phyloP scores from a whole-genome alignment of 1,284 basidiomycete species.

The Malassezia cuniculi region DNA sequence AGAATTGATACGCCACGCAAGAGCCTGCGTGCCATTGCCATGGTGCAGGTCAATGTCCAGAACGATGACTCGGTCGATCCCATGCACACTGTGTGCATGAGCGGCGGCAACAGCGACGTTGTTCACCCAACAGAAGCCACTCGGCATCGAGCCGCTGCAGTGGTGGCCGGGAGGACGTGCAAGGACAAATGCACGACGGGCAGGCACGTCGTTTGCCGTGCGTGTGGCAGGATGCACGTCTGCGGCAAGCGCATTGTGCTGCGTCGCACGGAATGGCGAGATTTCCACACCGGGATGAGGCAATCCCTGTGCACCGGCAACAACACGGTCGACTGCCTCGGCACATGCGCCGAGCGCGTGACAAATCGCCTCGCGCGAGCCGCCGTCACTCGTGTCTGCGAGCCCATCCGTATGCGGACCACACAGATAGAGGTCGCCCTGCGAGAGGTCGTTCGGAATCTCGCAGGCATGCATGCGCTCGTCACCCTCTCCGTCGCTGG shows the following conservation, averaged over 20 bases:
- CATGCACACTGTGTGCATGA: constrained; percentile 74
- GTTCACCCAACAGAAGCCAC: constrained; percentile 79
- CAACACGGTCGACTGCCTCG: constrained; percentile 38
- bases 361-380: constrained; percentile 35
- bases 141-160: constrained; percentile 50
- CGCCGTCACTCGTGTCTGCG: constrained; percentile 14
- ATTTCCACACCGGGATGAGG: constrained; percentile 8
- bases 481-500: constrained; percentile 30
- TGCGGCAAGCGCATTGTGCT: neutral
- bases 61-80: constrained; percentile 66
- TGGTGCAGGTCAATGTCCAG: constrained; percentile 92
- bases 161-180: constrained; percentile 44
- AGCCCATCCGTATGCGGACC: constrained; percentile 17
- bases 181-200: constrained; percentile 38
- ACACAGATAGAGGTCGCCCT: constrained; percentile 39
- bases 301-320: constrained; percentile 7
- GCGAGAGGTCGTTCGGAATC: constrained; percentile 29
- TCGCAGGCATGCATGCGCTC: constrained; percentile 28
- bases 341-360: constrained; percentile 35
- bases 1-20: constrained; percentile 81
- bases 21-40: constrained; percentile 70
- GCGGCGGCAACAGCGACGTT: constrained; percentile 81
- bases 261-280: neutral
- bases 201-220: constrained; percentile 9
- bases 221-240: too few species aligned